Percentiles rank a stretch among this genome's conserved stretches.
phyloP scores from a whole-genome alignment of 2,329 filamentous ascomycete species.

The Aspergillus sp. region DNA sequence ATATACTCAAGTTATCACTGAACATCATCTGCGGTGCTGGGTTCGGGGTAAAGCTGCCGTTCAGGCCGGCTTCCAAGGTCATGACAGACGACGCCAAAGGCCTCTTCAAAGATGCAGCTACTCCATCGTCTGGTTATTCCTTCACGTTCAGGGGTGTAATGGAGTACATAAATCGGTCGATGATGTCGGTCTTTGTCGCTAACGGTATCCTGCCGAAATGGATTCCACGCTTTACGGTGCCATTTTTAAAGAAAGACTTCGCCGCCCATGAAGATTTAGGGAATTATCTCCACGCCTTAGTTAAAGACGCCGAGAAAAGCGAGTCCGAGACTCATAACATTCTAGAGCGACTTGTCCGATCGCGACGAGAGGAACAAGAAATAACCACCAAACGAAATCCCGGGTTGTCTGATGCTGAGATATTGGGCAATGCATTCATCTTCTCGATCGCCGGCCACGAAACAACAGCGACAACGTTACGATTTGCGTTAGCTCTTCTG shows the following conservation, averaged over 20 bases:
- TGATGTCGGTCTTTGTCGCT: constrained; percentile 15
- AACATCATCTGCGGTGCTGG: constrained; percentile 40
- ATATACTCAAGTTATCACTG: constrained; percentile 36
- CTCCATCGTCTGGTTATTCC: constrained; percentile 17
- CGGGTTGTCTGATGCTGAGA: constrained; percentile 34
- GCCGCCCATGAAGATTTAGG: constrained; percentile 25
- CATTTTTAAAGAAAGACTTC: constrained; percentile 33
- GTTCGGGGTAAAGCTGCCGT: constrained; percentile 29
- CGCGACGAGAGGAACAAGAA: background rate
- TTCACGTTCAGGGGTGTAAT: constrained; percentile 26
- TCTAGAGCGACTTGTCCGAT: constrained; percentile 15
- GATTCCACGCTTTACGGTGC: constrained; percentile 21
- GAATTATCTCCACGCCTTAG: constrained; percentile 18
- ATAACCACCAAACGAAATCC: background rate
- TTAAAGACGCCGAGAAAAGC: constrained; percentile 24
- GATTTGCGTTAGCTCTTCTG: constrained; percentile 45
- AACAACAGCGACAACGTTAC: constrained; percentile 49
- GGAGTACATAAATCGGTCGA: constrained; percentile 23
- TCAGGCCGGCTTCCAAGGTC: constrained; percentile 16
- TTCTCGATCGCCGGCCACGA: constrained; percentile 55
- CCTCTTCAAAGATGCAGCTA: constrained; percentile 23
- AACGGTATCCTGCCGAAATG: constrained; percentile 19
- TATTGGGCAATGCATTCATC: constrained; percentile 52
- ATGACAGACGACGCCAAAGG: constrained; percentile 9
- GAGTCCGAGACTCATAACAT: constrained; percentile 10